Evolutionary conservation across 78 protist genomes (phyloP), one percentile per base, ranked within the genome.

Genomic region (Diacronema lutheri): DNA sequence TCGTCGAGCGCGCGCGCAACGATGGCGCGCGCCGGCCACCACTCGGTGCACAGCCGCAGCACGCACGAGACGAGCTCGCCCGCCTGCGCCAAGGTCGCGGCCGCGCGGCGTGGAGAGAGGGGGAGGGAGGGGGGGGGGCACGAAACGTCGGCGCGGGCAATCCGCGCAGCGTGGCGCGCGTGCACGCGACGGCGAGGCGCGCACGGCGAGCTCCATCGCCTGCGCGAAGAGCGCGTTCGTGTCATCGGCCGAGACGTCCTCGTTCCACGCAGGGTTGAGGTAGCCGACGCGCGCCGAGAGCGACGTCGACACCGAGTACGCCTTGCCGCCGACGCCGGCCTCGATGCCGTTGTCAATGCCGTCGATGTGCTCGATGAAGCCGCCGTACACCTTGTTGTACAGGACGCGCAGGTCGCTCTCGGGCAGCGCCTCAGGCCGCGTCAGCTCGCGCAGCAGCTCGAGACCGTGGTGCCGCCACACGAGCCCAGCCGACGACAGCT

Each of bases 271-370:
- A 16, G 73, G 26, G 31, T 90, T 89, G 58, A 92, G 86, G 20
- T 62, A 26, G 20, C 65, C 71, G 29, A 95, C 95, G 50, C 96
- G 82, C 4, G 81, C 1, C 33, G 88, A 16, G 23, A 94, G 90
- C 23, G 62, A 7, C 20, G 94, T 74, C 64, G 55, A 61, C 14
- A 77, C 38, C 41, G 37, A 26, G 84, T 92, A 94, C 40, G 44
- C 71, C 38, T 6, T 76, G 26, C 0, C 33, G 35, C 31, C 50
- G 57, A 21, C 62, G 38, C 33, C 66, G 57, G 68, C 83, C 61
- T 44, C 68, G 66, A 93, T 56, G 44, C 97, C 97, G 79, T 94
- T 95, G 85, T 95, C 97, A 61, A 83, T 86, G 65, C 88, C 97
- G 88, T 94, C 96, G 57, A 94, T 60, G 66, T 60, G 91, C 72